A percentile compares a stretch with the other conserved stretches of the same genome.
These are phyloP conservation scores for Phaeosphaeria sp. DNA, from an alignment of 2,329 filamentous ascomycete species.

Conservation along the genomic window DNA sequence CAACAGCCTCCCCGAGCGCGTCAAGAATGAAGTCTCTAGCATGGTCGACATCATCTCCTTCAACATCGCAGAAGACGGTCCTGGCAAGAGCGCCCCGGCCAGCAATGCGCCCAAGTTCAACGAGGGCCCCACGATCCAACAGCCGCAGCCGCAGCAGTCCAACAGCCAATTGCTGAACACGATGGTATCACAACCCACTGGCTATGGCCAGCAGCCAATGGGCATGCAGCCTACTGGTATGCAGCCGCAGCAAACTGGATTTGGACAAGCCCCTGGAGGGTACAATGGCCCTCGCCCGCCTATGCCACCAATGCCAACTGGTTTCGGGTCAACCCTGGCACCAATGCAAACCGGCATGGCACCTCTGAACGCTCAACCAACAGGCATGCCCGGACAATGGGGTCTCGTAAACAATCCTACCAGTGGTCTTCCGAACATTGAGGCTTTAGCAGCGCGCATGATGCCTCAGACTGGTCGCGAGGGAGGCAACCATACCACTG, in stretches of 20 bases:
- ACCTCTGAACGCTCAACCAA: constrained; percentile 88
- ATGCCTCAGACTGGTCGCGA: constrained; percentile 97
- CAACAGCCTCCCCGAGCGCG: constrained; percentile 74
- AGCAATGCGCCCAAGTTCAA: constrained; percentile 76
- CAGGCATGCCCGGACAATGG: constrained; percentile 92
- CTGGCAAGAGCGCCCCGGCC: constrained; percentile 57
- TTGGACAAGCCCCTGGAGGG: constrained; percentile 74
- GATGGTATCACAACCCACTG: constrained; percentile 60
- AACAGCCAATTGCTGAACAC: constrained; percentile 67
- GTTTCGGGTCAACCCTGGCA: constrained; percentile 56
- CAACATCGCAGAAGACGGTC: constrained; percentile 76
- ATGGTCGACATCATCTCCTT: constrained; percentile 99
- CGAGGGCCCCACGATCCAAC: constrained; percentile 59
- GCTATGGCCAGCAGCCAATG: constrained; percentile 68
- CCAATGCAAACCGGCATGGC: constrained; percentile 68
- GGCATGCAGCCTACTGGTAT: constrained; percentile 60
- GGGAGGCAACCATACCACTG: constrained; percentile 77
- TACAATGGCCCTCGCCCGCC: constrained; percentile 82
- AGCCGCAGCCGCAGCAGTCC: constrained; percentile 69
- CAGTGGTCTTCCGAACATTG: constrained; percentile 89
- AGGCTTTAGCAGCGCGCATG: constrained; percentile 89
- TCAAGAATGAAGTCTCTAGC: constrained; percentile 96
- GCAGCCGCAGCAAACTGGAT: constrained; percentile 59
- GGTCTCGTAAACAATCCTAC: constrained; percentile 95
- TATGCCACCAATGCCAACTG: constrained; percentile 78